These are phyloP conservation scores for Sporothrix variecibatus DNA, from an alignment of 2,329 filamentous ascomycete genomes.

Conservation along the genomic window DNA sequence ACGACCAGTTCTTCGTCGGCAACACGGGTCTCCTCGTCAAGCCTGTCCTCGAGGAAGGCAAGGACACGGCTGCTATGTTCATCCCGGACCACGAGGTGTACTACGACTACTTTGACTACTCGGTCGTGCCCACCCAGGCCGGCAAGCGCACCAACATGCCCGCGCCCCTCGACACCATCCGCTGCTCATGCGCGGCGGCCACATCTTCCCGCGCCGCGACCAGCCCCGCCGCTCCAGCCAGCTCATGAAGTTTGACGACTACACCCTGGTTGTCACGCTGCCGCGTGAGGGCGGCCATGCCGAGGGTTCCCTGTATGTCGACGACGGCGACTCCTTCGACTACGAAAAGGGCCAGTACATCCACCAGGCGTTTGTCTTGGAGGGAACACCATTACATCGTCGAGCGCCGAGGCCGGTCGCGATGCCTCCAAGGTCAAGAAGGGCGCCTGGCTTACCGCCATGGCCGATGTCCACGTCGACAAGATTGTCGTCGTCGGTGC, in stretches of 20 bases:
- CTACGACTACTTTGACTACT: constrained; percentile 93
- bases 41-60: constrained; percentile 79
- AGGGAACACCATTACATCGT: constrained; percentile 59
- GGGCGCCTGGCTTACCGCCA: constrained; percentile 74
- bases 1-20: constrained; percentile 92
- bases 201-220: constrained; percentile 89
- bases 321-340: constrained; percentile 93
- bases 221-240: constrained; percentile 80
- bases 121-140: constrained; percentile 66
- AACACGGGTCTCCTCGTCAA: constrained; percentile 89
- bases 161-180: constrained; percentile 83
- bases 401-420: constrained; percentile 64
- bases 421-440: constrained; percentile 58
- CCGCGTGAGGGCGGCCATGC: constrained; percentile 64
- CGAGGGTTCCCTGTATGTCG: constrained; percentile 81
- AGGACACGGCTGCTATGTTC: constrained; percentile 74
- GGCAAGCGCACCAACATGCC: constrained; percentile 69
- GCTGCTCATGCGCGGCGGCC: constrained; percentile 87
- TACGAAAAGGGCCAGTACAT: constrained; percentile 85
- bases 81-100: constrained; percentile 87
- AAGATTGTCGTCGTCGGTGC: constrained; percentile 83
- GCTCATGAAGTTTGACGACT: constrained; percentile 92
- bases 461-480: constrained; percentile 77
- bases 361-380: constrained; percentile 75
- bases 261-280: constrained; percentile 81